Evolutionary conservation across 192 early-diverging fungal genomes (phyloP).

Genomic region (Backusella luteola): DNA sequence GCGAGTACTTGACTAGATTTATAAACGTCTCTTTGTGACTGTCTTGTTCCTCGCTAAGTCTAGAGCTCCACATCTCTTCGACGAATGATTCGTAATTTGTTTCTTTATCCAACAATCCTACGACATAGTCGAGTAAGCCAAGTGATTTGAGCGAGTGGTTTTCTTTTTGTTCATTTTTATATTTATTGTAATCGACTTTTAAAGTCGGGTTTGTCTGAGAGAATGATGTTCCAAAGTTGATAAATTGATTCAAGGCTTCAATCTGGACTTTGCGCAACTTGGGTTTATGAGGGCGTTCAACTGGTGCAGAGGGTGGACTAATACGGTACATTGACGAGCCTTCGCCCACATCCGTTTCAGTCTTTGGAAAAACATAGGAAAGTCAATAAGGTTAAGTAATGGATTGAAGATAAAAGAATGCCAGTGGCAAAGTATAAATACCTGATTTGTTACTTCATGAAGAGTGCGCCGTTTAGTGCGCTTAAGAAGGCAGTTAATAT

Average conservation of each 20-base stretch:
- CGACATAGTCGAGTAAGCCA: too few species aligned
- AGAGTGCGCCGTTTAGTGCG: neutral
- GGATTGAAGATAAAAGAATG: neutral
- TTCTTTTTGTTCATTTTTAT: too few species aligned
- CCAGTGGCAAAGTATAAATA: neutral
- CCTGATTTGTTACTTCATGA: constrained; percentile 5
- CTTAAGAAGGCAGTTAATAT: constrained; percentile 10
- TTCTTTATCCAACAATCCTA: too few species aligned
- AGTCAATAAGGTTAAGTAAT: constrained; percentile 3
- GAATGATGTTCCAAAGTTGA: neutral
- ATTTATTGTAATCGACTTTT: too few species aligned
- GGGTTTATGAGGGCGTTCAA: neutral
- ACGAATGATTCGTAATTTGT: too few species aligned
- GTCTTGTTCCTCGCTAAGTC: too few species aligned
- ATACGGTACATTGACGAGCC: neutral
- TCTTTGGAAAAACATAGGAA: neutral
- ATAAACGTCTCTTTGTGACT: too few species aligned
- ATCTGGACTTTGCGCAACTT: neutral
- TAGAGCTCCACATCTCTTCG: too few species aligned
- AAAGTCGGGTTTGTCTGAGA: neutral
- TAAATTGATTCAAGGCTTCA: neutral
- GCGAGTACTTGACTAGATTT: too few species aligned
- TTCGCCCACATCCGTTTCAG: neutral
- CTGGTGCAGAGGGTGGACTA: neutral
- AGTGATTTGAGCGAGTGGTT: too few species aligned